Evolutionary conservation across 164 flowering plant species (phyloP).

Genomic region (Cinnamomum micranthum): DNA sequence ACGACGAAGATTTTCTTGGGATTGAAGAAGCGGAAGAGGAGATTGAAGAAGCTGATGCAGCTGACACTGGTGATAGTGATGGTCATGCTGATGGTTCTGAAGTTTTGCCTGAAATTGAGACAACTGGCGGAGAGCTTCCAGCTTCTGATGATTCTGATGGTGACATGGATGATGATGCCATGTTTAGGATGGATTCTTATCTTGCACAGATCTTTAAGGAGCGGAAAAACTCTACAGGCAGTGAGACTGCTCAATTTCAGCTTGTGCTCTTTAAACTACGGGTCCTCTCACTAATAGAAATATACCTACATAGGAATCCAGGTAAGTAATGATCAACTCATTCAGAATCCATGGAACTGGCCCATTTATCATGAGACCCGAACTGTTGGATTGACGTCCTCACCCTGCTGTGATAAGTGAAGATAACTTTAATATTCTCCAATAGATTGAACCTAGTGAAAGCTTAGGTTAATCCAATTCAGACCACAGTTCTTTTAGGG

Average conservation of each 20-base stretch:
- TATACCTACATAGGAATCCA: constrained; percentile 78
- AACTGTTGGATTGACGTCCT: neutral
- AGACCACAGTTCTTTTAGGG: too few species aligned
- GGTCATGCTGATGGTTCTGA: constrained; percentile 60
- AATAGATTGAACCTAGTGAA: neutral
- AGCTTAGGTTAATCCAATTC: too few species aligned
- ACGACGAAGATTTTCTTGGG: constrained; percentile 65
- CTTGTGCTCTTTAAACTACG: constrained; percentile 89
- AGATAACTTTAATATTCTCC: neutral
- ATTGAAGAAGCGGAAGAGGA: constrained; percentile 77
- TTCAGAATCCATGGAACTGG: neutral
- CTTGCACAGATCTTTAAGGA: constrained; percentile 72
- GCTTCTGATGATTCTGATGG: constrained; percentile 61
- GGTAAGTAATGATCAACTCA: constrained; percentile 38
- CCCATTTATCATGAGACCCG: neutral
- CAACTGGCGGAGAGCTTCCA: constrained; percentile 23
- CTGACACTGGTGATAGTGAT: constrained; percentile 64
- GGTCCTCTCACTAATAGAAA: constrained; percentile 90
- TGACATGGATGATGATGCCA: constrained; percentile 95
- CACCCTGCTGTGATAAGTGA: neutral
- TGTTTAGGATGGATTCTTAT: constrained; percentile 91
- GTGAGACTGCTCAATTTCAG: constrained; percentile 84
- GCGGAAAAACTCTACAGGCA: constrained; percentile 65
- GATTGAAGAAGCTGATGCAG: constrained; percentile 61
- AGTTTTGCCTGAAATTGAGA: constrained; percentile 31